Conservation (phyloP, 371 early-diverging fungal genomes). For the Capniomyces stellatus region DNA sequence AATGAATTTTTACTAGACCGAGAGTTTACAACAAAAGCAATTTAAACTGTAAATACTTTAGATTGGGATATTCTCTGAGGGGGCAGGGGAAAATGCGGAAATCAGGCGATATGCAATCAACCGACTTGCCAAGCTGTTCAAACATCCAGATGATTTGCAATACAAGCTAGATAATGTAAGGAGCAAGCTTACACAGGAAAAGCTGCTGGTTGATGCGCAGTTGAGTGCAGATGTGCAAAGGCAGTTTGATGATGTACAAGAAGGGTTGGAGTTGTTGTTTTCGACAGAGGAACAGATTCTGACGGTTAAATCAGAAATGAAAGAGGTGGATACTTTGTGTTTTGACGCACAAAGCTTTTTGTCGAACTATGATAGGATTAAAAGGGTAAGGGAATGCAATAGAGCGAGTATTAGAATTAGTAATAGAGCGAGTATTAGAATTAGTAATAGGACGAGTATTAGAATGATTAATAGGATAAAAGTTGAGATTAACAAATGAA, state of each 20-base stretch:
- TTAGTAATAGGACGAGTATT: too few species aligned
- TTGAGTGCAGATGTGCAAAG: slow-evolving; percentile 80
- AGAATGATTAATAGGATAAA: too few species aligned
- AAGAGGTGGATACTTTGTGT: slow-evolving; percentile 64
- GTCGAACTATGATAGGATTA: slow-evolving; percentile 67
- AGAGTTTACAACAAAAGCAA: too few species aligned
- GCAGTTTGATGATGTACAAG: slow-evolving; percentile 79
- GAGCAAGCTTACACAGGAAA: slow-evolving; percentile 70
- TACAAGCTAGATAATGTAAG: slow-evolving; percentile 59
- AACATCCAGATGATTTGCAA: slow-evolving; percentile 84
- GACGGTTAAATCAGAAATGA: slow-evolving; percentile 49
- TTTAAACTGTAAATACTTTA: too few species aligned
- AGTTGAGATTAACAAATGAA: too few species aligned
- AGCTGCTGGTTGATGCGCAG: slow-evolving; percentile 85
- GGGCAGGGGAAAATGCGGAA: not conserved
- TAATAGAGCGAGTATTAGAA: too few species aligned
- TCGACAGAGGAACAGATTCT: slow-evolving; percentile 44
- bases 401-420: too few species aligned
- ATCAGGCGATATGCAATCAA: slow-evolving; percentile 20
- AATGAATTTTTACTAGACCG: too few species aligned
- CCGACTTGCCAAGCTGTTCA: slow-evolving; percentile 18
- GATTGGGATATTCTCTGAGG: not conserved
- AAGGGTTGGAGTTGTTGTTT: slow-evolving; percentile 61
- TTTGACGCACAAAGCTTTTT: slow-evolving; percentile 66
- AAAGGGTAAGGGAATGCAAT: too few species aligned